phyloP scores from a whole-genome alignment of 1,284 basidiomycete species.

The Phlebopus sp. region DNA sequence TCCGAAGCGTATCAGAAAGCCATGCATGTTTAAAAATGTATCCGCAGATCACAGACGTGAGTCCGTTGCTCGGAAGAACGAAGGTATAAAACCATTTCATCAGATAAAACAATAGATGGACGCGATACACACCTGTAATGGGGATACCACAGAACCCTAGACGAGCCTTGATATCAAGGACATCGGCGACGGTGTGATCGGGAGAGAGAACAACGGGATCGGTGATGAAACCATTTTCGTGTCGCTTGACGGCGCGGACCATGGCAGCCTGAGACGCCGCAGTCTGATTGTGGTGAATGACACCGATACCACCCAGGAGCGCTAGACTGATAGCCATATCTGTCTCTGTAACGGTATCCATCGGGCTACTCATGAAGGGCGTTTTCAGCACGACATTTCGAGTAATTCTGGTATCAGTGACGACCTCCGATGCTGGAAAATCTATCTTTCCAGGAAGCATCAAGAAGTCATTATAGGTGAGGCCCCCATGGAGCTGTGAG shows the following conservation, averaged over 20 bases:
- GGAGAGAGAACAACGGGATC: constrained; percentile 90
- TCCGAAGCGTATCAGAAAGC: constrained; percentile 33
- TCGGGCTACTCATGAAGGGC: constrained; percentile 96
- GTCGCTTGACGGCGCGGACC: constrained; percentile 97
- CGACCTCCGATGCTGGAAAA: constrained; percentile 82
- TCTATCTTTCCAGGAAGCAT: constrained; percentile 96
- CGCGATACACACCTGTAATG: constrained; percentile 77
- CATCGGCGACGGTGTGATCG: constrained; percentile 80
- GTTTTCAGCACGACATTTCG: constrained; percentile 93
- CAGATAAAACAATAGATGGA: constrained; percentile 13
- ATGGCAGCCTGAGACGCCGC: constrained; percentile 89
- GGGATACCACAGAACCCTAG: constrained; percentile 98
- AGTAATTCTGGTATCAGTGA: constrained; percentile 86
- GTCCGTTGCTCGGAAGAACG: constrained; percentile 85
- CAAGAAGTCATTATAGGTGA: constrained; percentile 96
- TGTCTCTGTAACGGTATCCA: constrained; percentile 98
- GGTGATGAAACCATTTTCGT: constrained; percentile 98
- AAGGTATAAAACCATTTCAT: constrained; percentile 64
- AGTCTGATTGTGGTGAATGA: constrained; percentile 98
- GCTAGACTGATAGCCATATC: constrained; percentile 98
- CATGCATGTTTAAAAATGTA: constrained; percentile 31
- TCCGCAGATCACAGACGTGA: constrained; percentile 70
- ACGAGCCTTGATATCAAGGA: constrained; percentile 89
- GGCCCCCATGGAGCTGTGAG: constrained; percentile 83
- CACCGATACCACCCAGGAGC: constrained; percentile 94